Percentiles rank a stretch among this genome's conserved stretches.
Evolutionary conservation across 2,329 filamentous ascomycete species (phyloP).

Genomic region (Teratosphaeriaceae sp.): DNA sequence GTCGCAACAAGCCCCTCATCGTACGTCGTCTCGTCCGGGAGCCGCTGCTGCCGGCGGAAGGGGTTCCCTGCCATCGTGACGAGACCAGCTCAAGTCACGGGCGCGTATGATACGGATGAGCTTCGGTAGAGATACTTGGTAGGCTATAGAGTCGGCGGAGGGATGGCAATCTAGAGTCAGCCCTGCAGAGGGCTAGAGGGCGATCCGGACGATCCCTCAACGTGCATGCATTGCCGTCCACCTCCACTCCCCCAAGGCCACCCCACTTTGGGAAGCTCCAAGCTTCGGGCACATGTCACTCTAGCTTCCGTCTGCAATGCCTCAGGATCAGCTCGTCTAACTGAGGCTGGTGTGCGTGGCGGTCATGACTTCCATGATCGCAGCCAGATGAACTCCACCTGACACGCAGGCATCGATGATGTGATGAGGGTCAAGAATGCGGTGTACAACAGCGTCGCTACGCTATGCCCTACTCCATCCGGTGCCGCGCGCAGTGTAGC

Average conservation of each 20-base stretch:
- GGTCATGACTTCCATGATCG: too few relatives aligned
- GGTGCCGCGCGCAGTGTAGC: background rate
- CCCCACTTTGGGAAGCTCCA: too few relatives aligned
- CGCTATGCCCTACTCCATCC: background rate
- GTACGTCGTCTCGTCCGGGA: conserved; percentile 14
- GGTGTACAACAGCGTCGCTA: conserved; percentile 1
- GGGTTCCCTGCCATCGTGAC: conserved; percentile 25
- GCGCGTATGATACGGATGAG: too few relatives aligned
- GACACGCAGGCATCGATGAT: too few relatives aligned
- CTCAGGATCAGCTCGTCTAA: too few relatives aligned
- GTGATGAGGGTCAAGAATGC: too few relatives aligned
- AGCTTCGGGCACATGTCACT: background rate
- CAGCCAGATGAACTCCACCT: too few relatives aligned
- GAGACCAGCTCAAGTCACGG: conserved; percentile 8
- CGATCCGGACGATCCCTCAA: background rate
- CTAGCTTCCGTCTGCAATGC: too few relatives aligned
- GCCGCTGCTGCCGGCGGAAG: conserved; percentile 20
- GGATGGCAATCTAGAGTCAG: too few relatives aligned
- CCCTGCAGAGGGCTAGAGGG: background rate
- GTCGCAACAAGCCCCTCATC: background rate
- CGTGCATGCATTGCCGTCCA: background rate
- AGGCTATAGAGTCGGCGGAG: too few relatives aligned
- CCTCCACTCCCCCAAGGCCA: too few relatives aligned
- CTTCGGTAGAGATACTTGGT: background rate
- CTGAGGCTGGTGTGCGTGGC: too few relatives aligned